These are phyloP conservation scores for Eucalyptus fibrosa DNA, from an alignment of 345 rosid genomes.

Conservation along the genomic window DNA sequence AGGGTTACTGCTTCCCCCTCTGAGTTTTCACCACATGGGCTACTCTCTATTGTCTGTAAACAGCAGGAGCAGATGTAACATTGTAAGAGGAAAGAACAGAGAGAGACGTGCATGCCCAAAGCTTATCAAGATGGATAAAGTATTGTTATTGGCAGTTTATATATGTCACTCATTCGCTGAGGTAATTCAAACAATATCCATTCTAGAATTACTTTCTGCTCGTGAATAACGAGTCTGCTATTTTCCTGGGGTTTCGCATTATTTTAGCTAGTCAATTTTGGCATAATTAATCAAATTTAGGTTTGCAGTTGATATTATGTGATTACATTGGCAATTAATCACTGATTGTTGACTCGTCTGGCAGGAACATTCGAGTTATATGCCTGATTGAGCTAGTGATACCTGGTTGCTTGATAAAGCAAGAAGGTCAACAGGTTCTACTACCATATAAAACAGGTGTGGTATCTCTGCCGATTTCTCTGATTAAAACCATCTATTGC, in stretches of 20 bases:
- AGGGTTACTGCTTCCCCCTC: conserved; percentile 87
- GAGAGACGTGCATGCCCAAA: background rate
- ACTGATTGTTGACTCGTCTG: background rate
- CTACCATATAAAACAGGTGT: background rate
- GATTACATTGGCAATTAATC: background rate
- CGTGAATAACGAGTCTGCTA: background rate
- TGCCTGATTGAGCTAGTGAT: background rate
- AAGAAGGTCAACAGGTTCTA: background rate
- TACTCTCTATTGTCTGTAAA: conserved; percentile 85
- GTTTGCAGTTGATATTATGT: background rate
- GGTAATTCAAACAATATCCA: background rate
- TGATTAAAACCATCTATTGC: background rate
- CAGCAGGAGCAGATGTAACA: conserved; percentile 1
- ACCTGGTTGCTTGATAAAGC: background rate
- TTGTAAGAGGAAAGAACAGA: background rate
- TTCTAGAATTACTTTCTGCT: background rate
- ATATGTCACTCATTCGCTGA: background rate
- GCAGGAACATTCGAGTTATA: background rate
- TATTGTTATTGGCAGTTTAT: background rate
- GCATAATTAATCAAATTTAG: background rate
- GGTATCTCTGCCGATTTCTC: background rate
- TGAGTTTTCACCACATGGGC: conserved; percentile 60
- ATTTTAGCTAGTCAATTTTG: background rate
- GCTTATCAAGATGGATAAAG: background rate
- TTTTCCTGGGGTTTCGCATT: background rate